Evolutionary conservation across 305 asterid genomes (phyloP).

Genomic region (Fraxinus sp.): DNA sequence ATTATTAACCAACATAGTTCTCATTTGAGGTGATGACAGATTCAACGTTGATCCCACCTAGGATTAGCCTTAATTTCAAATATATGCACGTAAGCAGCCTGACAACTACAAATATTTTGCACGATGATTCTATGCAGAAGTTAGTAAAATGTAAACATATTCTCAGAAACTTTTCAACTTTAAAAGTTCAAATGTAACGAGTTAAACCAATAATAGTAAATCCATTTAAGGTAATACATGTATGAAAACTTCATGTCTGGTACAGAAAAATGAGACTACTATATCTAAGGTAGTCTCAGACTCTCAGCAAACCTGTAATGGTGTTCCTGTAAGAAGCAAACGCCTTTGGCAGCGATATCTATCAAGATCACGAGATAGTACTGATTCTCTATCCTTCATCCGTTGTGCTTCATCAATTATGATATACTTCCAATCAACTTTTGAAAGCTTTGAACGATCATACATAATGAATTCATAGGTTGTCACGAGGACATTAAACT

Average conservation of each 20-base stretch:
- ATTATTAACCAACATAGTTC: constrained; percentile 1
- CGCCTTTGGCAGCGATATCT: constrained; percentile 99
- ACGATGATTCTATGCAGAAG: not conserved
- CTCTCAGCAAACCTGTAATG: constrained; percentile 72
- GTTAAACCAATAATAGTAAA: not conserved
- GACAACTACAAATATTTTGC: not conserved
- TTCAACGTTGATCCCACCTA: constrained; percentile 3
- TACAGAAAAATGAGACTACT: constrained; percentile 11
- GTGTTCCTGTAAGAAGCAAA: constrained; percentile 98
- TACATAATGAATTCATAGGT: constrained; percentile 90
- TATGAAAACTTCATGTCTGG: constrained; percentile 12
- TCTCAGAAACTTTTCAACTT: constrained; percentile 10
- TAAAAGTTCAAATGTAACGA: constrained; percentile 4
- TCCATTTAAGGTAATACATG: not conserved
- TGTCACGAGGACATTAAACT: constrained; percentile 94
- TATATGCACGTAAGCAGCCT: constrained; percentile 8
- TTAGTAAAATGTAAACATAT: constrained; percentile 10
- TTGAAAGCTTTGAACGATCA: constrained; percentile 93
- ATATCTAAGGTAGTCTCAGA: constrained; percentile 16
- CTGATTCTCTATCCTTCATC: constrained; percentile 99
- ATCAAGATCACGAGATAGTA: constrained; percentile 99
- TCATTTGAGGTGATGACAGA: constrained; percentile 10
- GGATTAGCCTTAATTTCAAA: not conserved
- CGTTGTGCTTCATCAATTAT: constrained; percentile 99
- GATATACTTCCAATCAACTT: constrained; percentile 94